Evolutionary conservation across 352 stramenopile genomes (phyloP).

Genomic region (Pythium brachiatum): DNA sequence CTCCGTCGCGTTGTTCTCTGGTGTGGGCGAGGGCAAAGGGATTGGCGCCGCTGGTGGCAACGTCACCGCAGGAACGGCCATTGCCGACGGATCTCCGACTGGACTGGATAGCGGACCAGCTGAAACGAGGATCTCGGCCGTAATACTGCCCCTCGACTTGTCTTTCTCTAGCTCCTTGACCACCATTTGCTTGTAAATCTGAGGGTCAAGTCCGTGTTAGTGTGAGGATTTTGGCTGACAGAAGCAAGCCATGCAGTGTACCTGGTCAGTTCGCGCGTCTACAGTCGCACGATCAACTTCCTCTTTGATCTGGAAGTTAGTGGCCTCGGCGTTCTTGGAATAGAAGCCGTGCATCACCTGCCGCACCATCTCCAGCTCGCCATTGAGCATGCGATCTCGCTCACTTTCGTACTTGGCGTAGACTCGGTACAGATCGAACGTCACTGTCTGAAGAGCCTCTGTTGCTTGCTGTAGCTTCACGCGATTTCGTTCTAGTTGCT

Average conservation of each 20-base stretch:
- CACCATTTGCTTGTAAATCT: slow-evolving; percentile 65
- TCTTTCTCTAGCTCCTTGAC: slow-evolving; percentile 44
- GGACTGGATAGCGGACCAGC: neutral
- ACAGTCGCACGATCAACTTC: slow-evolving; percentile 50
- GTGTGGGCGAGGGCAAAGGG: neutral
- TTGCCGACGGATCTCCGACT: neutral
- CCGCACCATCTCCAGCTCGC: slow-evolving; percentile 77
- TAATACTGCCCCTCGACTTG: neutral
- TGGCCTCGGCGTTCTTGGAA: slow-evolving; percentile 65
- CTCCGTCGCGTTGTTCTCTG: neutral
- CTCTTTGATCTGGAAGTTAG: slow-evolving; percentile 57
- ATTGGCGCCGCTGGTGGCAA: neutral
- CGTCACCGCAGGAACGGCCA: neutral
- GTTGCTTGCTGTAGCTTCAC: slow-evolving; percentile 49
- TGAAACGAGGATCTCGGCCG: neutral
- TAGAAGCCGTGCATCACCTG: slow-evolving; percentile 83
- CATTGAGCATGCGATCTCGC: slow-evolving; percentile 70
- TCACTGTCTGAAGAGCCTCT: slow-evolving; percentile 45
- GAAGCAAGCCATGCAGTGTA: slow-evolving; percentile 1
- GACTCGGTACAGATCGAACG: slow-evolving; percentile 64
- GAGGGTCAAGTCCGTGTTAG: neutral
- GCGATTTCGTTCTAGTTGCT: slow-evolving; percentile 57
- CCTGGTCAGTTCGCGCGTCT: slow-evolving; percentile 46
- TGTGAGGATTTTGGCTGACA: neutral
- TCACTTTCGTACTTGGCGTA: slow-evolving; percentile 80